Evolutionary conservation across 305 asterid genomes (phyloP).

Genomic region (Fraxinus ornus): DNA sequence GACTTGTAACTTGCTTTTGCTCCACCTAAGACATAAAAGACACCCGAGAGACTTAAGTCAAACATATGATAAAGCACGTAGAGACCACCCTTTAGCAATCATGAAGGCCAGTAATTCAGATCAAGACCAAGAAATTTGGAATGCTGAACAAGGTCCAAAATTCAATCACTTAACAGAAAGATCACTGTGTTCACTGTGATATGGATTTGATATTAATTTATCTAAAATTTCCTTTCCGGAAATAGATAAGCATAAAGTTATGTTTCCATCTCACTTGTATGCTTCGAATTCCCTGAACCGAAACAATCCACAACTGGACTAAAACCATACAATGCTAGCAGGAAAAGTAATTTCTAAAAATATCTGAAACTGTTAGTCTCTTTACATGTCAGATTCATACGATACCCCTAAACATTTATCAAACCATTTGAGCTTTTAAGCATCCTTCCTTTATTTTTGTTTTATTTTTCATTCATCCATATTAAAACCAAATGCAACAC

Average conservation of each 20-base stretch:
- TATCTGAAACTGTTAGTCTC: neutral
- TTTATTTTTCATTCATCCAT: conserved; percentile 5
- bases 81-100: conserved; percentile 4
- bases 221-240: conserved; percentile 12
- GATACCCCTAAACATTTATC: neutral
- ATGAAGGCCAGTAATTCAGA: conserved; percentile 14
- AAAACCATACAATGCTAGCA: conserved; percentile 7
- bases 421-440: neutral
- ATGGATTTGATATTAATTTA: neutral
- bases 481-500: conserved; percentile 13
- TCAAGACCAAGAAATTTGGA: conserved; percentile 10
- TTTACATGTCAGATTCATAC: neutral
- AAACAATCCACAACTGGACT: conserved; percentile 15
- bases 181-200: neutral
- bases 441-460: neutral
- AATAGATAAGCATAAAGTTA: conserved; percentile 14
- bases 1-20: conserved; percentile 83
- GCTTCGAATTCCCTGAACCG: neutral
- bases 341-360: neutral
- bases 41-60: conserved; percentile 25
- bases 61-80: conserved; percentile 24
- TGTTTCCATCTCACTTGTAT: conserved; percentile 8
- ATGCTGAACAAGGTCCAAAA: conserved; percentile 13
- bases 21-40: conserved; percentile 73
- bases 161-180: conserved; percentile 4